These are phyloP conservation scores for Hyphopichia homilentoma DNA, from an alignment of 805 yeast species.

Conservation along the genomic window DNA sequence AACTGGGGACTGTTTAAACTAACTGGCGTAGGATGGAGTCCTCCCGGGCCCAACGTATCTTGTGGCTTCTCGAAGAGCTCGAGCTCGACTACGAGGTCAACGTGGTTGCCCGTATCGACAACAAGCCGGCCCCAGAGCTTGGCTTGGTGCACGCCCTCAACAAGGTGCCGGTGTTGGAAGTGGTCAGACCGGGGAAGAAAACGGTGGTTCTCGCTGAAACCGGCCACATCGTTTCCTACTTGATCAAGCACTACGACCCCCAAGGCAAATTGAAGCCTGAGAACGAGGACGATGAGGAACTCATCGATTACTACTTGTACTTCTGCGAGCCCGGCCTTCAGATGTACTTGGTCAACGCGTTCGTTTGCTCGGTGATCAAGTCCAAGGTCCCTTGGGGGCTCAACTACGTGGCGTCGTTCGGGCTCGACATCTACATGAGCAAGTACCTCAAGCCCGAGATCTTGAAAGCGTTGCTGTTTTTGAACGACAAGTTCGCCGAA, in stretches of 20 bases:
- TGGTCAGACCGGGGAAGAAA: constrained; percentile 16
- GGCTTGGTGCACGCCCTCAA: constrained; percentile 32
- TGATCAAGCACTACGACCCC: constrained; percentile 48
- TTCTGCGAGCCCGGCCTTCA: constrained; percentile 63
- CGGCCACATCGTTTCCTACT: constrained; percentile 54
- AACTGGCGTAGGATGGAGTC: constrained; percentile 19
- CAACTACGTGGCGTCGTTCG: constrained; percentile 17
- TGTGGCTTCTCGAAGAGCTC: constrained; percentile 37
- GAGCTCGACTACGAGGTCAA: constrained; percentile 30
- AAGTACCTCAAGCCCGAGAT: constrained; percentile 26
- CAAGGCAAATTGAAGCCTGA: constrained; percentile 33
- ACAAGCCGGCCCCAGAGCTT: constrained; percentile 28
- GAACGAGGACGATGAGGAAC: constrained; percentile 36
- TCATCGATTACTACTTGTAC: constrained; percentile 50
- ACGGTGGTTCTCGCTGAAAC: constrained; percentile 47
- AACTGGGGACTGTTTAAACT: not conserved
- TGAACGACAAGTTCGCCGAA: constrained; percentile 17
- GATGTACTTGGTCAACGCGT: constrained; percentile 37
- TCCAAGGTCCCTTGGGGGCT: constrained; percentile 25
- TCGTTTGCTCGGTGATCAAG: constrained; percentile 23
- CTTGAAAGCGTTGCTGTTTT: constrained; percentile 18
- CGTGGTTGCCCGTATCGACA: constrained; percentile 23
- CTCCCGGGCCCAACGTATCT: constrained; percentile 34
- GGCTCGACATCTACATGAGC: constrained; percentile 16
- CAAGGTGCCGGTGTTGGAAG: constrained; percentile 30